Evolutionary conservation across 1,284 basidiomycete genomes (phyloP).

Genomic region (Apiotrichum siamense): DNA sequence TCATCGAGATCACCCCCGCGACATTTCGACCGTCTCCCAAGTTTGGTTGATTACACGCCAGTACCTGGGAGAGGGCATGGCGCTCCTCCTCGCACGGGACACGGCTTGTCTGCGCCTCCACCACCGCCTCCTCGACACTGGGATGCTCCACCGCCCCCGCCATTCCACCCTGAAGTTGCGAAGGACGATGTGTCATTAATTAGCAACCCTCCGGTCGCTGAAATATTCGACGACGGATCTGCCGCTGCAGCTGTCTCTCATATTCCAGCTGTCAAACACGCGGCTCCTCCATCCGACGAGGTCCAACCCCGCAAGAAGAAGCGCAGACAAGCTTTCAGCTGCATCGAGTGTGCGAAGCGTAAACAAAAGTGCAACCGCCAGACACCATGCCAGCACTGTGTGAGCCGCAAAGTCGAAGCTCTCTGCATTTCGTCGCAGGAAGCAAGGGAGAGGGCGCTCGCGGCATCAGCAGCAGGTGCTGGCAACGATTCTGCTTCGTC

Average conservation of each 20-base stretch:
- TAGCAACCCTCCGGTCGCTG: background rate
- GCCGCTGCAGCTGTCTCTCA: background rate
- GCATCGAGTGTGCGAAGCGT: constrained; percentile 42
- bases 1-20: background rate
- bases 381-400: constrained; percentile 43
- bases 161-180: background rate
- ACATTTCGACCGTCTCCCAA: background rate
- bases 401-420: constrained; percentile 36
- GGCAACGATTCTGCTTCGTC: constrained; percentile 19
- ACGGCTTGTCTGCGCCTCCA: background rate
- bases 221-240: background rate
- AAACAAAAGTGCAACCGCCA: constrained; percentile 46
- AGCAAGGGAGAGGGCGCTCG: background rate
- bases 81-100: background rate
- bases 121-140: background rate
- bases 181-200: background rate
- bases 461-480: background rate
- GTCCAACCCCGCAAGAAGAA: constrained; percentile 37
- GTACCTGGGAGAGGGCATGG: background rate
- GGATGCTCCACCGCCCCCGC: background rate
- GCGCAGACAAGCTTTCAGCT: constrained; percentile 35
- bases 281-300: constrained; percentile 9
- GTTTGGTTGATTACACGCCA: background rate
- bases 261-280: constrained; percentile 13
- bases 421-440: constrained; percentile 28